Conservation (phyloP, 1,139 yeast species). For the Suhomyces bokatorum region DNA sequence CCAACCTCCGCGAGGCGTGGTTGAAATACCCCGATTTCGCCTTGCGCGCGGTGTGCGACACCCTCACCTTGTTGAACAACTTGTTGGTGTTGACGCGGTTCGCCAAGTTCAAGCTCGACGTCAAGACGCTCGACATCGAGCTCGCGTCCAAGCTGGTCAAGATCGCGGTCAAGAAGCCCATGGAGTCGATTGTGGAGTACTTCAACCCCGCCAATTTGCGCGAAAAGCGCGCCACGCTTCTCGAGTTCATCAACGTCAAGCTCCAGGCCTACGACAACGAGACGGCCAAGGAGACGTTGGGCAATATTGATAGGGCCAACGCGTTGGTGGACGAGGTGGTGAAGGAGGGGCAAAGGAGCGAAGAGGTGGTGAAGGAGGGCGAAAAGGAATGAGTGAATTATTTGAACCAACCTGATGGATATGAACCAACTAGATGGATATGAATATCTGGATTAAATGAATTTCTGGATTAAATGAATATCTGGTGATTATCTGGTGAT, state of each 20-base stretch:
- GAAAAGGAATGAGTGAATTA: too few species aligned
- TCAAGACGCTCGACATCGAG: conserved; percentile 3
- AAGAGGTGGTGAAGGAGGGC: neutral
- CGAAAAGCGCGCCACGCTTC: conserved; percentile 18
- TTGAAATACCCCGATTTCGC: conserved; percentile 37
- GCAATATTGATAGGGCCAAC: conserved; percentile 22
- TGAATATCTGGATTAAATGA: too few species aligned
- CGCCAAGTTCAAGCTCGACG: conserved; percentile 5
- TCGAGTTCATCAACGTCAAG: conserved; percentile 23
- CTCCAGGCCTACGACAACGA: conserved; percentile 17
- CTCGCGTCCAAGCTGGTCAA: conserved; percentile 2
- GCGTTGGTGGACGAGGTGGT: conserved; percentile 22
- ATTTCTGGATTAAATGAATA: too few species aligned
- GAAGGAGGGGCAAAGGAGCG: neutral
- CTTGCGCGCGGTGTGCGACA: conserved; percentile 26
- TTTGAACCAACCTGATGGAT: too few species aligned
- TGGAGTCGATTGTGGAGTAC: conserved; percentile 2
- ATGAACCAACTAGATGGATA: too few species aligned
- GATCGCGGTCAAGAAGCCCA: neutral
- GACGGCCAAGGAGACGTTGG: conserved; percentile 18
- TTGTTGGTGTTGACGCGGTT: conserved; percentile 25
- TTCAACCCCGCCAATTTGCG: conserved; percentile 18
- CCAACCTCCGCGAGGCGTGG: conserved; percentile 42
- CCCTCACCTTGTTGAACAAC: conserved; percentile 31
- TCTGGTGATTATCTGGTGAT: too few species aligned